Base-by-base conservation (phyloP, 768 basidiomycete genomes). In the Candolleomyces eurysporus region DNA sequence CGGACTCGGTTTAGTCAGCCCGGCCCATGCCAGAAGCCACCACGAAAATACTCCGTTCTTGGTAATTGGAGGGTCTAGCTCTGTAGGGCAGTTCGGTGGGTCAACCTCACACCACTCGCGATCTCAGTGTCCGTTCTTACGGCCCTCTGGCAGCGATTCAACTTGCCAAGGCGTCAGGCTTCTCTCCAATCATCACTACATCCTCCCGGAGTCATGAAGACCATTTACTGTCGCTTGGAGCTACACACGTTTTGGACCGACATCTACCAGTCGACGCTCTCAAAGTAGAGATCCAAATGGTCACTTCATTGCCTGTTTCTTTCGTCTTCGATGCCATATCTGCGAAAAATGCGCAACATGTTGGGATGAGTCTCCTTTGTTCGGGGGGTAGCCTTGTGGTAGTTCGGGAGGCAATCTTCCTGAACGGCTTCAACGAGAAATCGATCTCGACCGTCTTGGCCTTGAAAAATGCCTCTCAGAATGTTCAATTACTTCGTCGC, bases 171-270 rank as follows among this genome's bases (percentile, higher is more conserved):
- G 56, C 76, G 21, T 76, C 78, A 1, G 79, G 79, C 1, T 80
- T 80, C 67, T 68, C 69, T 21, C 78, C 78, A 13, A 75, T 81
- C 52, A 78, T 81, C 36, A 63, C 74, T 51, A 78, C 72, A 1
- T 70, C 78, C 6, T 78, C 74, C 6, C 65, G 55, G 19, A 61
- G 65, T 16, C 72, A 77, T 39, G 61, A 67, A 31, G 57, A 66
- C 0, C 59, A 61, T 16, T 70, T 81, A 45, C 71, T 72, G 62
- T 69, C 69, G 3, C 68, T 81, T 17, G 79, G 80, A 4, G 79
- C 77, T 6, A 79, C 79, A 1, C 59, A 77, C 26, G 69, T 81
- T 30, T 62, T 81, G 39, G 72, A 78, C 54, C 64, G 71, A 4
- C 62, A 65, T 17, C 59, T 66, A 65, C 50, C 64, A 3, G n/a